Evolutionary conservation across 2,329 filamentous ascomycete species (phyloP).

Genomic region (Tolypocladium paradoxum): DNA sequence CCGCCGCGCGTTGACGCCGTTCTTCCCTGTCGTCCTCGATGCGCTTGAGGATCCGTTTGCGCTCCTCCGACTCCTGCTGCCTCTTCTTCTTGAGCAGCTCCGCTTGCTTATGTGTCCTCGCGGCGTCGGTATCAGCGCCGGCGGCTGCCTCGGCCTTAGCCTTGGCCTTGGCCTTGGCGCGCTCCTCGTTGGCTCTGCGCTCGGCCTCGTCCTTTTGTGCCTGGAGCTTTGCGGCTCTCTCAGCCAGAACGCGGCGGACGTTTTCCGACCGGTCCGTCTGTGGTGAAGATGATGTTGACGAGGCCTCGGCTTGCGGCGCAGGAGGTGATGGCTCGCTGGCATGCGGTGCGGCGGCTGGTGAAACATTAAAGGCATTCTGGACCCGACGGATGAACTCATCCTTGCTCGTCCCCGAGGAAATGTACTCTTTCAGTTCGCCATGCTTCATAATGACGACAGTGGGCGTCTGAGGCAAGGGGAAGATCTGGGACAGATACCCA

Average conservation of each 20-base stretch:
- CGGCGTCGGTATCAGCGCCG: constrained; percentile 17
- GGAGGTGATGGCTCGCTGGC: not conserved
- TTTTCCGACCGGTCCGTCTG: constrained; percentile 19
- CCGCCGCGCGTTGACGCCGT: constrained; percentile 45
- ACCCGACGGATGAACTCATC: constrained; percentile 51
- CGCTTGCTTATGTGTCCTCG: constrained; percentile 33
- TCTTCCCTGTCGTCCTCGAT: constrained; percentile 70
- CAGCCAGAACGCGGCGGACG: constrained; percentile 32
- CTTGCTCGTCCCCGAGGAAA: constrained; percentile 52
- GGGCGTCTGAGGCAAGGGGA: constrained; percentile 67
- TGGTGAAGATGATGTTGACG: constrained; percentile 7
- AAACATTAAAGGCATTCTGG: constrained; percentile 20
- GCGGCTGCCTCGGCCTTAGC: constrained; percentile 30
- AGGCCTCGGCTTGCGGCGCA: constrained; percentile 6
- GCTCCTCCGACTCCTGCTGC: constrained; percentile 55
- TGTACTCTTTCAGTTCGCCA: constrained; percentile 67
- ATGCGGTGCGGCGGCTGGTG: constrained; percentile 7
- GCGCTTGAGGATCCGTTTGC: constrained; percentile 58
- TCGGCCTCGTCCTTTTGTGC: constrained; percentile 31
- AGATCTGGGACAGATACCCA: constrained; percentile 70
- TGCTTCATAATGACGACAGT: constrained; percentile 72
- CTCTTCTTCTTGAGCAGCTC: constrained; percentile 52
- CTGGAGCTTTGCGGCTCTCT: constrained; percentile 36
- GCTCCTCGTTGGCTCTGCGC: constrained; percentile 38
- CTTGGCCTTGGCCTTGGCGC: constrained; percentile 35